Base-by-base conservation (phyloP, 2,329 filamentous ascomycete species). In the Purpureocillium takamizusanense region DNA sequence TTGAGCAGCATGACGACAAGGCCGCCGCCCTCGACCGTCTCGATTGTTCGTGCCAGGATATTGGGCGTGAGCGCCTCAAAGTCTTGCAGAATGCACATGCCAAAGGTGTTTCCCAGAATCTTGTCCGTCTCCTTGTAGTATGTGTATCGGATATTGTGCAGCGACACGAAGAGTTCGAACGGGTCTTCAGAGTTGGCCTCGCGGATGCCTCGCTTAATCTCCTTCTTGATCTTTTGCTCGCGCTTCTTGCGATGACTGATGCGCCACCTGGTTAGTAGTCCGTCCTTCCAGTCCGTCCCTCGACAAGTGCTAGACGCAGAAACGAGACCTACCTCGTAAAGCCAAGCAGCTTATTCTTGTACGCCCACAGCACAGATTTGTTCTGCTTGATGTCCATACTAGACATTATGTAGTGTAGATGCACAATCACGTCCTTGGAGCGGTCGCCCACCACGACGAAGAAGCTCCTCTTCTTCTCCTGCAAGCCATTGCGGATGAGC, bases 41-140 rank as follows among this genome's bases (percentile, higher is more conserved):
- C 94, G 50, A 98, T 86, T 1, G 89, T 95, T 45, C 90, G 78
- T 16, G 92, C 92, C 25, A 98, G 76, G 47, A 95, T 74, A 57
- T 98, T 98, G n/a, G 92, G 92, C 9, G 92, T 98, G 50, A 98
- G 77, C 31, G 89, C 92, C 63, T 98, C 92, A 53, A 98, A 98
- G 57, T 98, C 92, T 62, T 98, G 92, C 50, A 98, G 67, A 47
- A 98, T 94, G 60, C 88, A 95, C 86, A 95, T 95, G 57, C 90
- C 90, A 57, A 92, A 98, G 32, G 92, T 98, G 61, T 97, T 94
- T 59, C 92, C 92, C 40, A 97, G 66, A 56, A 98, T 95, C 72
- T 95, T 97, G 55, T 98, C 92, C 21, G 92, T 97, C 68, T 98
- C 92, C 66, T 98, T 98, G 72, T 98, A 98, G 73, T 95, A 98